phyloP scores from a whole-genome alignment of 2,329 filamentous ascomycete genomes.

The Didymella lethalis region DNA sequence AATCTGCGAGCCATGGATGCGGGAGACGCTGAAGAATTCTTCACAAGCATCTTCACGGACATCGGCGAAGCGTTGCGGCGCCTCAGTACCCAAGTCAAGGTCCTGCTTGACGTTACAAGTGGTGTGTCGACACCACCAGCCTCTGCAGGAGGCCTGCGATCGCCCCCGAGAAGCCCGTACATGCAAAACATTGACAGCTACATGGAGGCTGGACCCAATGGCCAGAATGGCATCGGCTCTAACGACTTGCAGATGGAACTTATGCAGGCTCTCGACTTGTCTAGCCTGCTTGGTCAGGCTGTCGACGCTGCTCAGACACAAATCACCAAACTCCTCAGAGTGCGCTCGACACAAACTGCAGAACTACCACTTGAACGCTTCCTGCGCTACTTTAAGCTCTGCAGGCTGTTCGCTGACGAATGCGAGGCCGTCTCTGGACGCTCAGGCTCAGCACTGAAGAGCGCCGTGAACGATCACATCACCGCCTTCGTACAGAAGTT shows the following conservation, averaged over 20 bases:
- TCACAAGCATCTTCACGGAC: conserved; percentile 83
- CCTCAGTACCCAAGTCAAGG: conserved; percentile 88
- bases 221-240: conserved; percentile 24
- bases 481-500: conserved; percentile 78
- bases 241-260: conserved; percentile 71
- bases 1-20: conserved; percentile 86
- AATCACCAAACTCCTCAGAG: conserved; percentile 77
- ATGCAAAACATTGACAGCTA: conserved; percentile 55
- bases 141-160: conserved; percentile 51
- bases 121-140: conserved; percentile 63
- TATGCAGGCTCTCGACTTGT: conserved; percentile 77
- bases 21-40: conserved; percentile 82
- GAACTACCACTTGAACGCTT: conserved; percentile 74
- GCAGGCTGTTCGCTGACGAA: conserved; percentile 83
- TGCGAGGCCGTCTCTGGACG: conserved; percentile 85
- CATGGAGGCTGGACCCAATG: conserved; percentile 30
- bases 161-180: conserved; percentile 58
- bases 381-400: conserved; percentile 81
- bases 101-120: conserved; percentile 92
- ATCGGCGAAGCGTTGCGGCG: conserved; percentile 87
- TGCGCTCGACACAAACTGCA: conserved; percentile 76
- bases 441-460: conserved; percentile 78
- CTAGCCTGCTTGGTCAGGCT: conserved; percentile 78
- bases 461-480: conserved; percentile 81
- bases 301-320: conserved; percentile 80